Conservation (phyloP, 257 asterid genomes). For the Lithospermum erythrorhizon region DNA sequence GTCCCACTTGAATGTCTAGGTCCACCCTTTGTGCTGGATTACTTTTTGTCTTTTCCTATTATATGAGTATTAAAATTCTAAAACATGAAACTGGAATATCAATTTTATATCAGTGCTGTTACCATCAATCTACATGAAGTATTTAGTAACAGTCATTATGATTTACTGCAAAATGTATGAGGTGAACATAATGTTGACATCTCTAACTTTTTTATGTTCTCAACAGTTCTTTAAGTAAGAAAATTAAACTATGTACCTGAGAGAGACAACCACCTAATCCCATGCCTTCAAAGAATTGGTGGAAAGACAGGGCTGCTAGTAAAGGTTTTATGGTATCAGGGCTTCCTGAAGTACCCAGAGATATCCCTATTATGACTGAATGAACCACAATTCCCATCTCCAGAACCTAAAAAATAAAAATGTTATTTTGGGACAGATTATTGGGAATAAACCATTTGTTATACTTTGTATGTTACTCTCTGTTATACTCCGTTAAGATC, state of each 20-base stretch:
- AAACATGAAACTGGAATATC: not conserved
- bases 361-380: constrained; percentile 50
- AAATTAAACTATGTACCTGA: constrained; percentile 23
- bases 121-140: not conserved
- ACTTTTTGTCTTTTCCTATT: not conserved
- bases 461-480: no score
- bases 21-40: not conserved
- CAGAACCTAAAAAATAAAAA: constrained; percentile 28
- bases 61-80: not conserved
- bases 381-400: constrained; percentile 58
- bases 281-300: constrained; percentile 61
- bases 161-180: no score
- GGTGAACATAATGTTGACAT: not conserved
- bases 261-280: constrained; percentile 67
- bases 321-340: constrained; percentile 37
- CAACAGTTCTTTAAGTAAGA: not conserved
- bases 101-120: not conserved
- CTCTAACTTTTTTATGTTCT: not conserved
- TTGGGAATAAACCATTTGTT: no score
- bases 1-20: not conserved
- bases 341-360: constrained; percentile 44
- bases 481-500: no score
- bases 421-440: no score
- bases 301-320: constrained; percentile 49
- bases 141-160: not conserved